phyloP scores from a whole-genome alignment of 805 yeast genomes.

The Cyberlindnera subsufficiens region DNA sequence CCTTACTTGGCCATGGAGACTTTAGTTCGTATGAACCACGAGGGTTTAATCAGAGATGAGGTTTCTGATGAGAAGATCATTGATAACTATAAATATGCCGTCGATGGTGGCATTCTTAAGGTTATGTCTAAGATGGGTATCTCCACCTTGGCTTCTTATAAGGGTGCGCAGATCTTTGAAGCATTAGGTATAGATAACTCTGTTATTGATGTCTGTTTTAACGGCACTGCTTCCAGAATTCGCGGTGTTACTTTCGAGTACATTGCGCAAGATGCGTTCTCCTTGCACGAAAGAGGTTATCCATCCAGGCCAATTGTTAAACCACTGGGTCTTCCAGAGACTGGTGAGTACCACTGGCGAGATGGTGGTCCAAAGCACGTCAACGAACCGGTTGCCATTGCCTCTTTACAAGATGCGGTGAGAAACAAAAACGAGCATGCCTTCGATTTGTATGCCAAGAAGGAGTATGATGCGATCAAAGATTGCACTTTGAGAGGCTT shows the following conservation, averaged over 20 bases:
- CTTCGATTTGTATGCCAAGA: slow-evolving; percentile 81
- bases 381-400: slow-evolving; percentile 92
- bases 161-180: slow-evolving; percentile 98
- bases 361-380: slow-evolving; percentile 97
- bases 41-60: slow-evolving; percentile 58
- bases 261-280: slow-evolving; percentile 93
- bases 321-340: slow-evolving; percentile 70
- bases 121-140: slow-evolving; percentile 99
- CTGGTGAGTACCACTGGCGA: slow-evolving; percentile 98
- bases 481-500: slow-evolving; percentile 93
- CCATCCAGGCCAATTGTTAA: slow-evolving; percentile 74
- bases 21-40: slow-evolving; percentile 74
- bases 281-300: slow-evolving; percentile 88
- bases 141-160: slow-evolving; percentile 95
- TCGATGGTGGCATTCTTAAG: slow-evolving; percentile 88
- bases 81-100: slow-evolving; percentile 74
- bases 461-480: slow-evolving; percentile 86
- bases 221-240: slow-evolving; percentile 96
- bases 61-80: slow-evolving; percentile 56
- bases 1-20: slow-evolving; percentile 94
- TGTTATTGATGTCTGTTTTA: slow-evolving; percentile 91
- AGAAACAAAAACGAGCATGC: slow-evolving; percentile 93
- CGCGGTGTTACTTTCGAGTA: slow-evolving; percentile 93
- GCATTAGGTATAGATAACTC: slow-evolving; percentile 94
- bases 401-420: slow-evolving; percentile 96